Conservation (phyloP, 495 filamentous ascomycete species). For the Cryomyces minteri region DNA sequence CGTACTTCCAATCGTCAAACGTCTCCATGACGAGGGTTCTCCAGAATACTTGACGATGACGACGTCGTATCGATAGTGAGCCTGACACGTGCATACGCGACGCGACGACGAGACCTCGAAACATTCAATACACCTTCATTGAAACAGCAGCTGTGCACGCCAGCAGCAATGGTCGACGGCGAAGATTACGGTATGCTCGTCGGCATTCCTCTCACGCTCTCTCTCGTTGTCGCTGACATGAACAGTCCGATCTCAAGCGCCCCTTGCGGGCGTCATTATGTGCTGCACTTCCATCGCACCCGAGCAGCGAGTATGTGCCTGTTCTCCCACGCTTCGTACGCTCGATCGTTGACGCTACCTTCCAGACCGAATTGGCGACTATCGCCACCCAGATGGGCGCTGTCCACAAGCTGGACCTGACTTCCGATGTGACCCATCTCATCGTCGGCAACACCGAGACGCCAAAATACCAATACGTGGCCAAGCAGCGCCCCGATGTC, state of each 20-base stretch:
- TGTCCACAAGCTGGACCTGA: constrained; percentile 72
- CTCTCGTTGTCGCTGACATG: background rate
- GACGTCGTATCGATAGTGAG: no score
- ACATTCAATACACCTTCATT: no score
- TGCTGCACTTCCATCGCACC: constrained; percentile 80
- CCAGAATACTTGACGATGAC: no score
- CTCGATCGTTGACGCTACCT: background rate
- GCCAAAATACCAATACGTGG: constrained; percentile 88
- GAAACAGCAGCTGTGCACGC: no score
- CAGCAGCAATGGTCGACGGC: background rate
- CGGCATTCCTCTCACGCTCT: background rate
- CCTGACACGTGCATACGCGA: no score
- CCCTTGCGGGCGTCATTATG: constrained; percentile 64
- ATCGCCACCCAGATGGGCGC: constrained; percentile 74
- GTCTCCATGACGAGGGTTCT: no score
- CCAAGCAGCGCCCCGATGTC: constrained; percentile 71
- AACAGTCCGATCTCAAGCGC: constrained; percentile 19
- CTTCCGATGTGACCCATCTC: constrained; percentile 86
- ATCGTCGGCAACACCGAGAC: constrained; percentile 78
- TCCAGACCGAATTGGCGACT: constrained; percentile 46
- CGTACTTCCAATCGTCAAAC: no score
- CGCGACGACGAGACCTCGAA: no score
- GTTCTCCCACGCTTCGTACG: background rate
- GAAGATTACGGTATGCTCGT: background rate
- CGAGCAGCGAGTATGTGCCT: constrained; percentile 53